Conservation (phyloP, 1,284 basidiomycete genomes). For the Thecaphora thlaspeos region DNA sequence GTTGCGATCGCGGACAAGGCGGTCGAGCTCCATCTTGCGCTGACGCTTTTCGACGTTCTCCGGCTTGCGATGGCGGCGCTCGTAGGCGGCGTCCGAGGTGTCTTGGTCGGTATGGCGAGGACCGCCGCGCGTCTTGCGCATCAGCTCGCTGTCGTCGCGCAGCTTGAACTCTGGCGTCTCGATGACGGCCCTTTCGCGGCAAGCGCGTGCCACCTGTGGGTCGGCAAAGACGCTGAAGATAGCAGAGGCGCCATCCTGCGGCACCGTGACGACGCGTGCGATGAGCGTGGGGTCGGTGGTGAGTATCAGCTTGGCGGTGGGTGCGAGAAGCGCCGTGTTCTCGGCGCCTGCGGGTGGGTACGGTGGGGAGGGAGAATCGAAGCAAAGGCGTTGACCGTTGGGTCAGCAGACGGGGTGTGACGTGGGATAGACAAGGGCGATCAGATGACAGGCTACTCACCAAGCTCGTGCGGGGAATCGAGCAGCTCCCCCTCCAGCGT, state of each 20-base stretch:
- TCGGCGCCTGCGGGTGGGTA: not conserved
- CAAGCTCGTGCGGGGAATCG: slow-evolving; percentile 7
- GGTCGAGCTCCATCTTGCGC: slow-evolving; percentile 81
- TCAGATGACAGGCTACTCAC: slow-evolving; percentile 5
- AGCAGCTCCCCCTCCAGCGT: slow-evolving; percentile 41
- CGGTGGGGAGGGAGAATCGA: slow-evolving; percentile 3
- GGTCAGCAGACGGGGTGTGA: no score
- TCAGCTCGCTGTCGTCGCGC: slow-evolving; percentile 37
- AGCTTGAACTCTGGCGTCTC: slow-evolving; percentile 47
- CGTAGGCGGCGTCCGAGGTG: slow-evolving; percentile 79
- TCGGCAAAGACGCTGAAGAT: slow-evolving; percentile 10
- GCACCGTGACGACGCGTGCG: slow-evolving; percentile 10
- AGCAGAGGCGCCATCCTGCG: slow-evolving; percentile 4
- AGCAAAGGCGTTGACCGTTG: slow-evolving; percentile 5
- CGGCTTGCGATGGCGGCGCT: slow-evolving; percentile 78
- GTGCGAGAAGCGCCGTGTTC: slow-evolving; percentile 1
- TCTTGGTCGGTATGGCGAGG: slow-evolving; percentile 63
- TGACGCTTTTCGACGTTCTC: slow-evolving; percentile 82
- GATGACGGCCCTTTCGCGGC: slow-evolving; percentile 14
- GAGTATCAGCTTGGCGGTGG: slow-evolving; percentile 18
- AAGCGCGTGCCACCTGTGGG: slow-evolving; percentile 5
- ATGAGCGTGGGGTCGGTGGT: slow-evolving; percentile 9
- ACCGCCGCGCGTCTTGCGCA: slow-evolving; percentile 44
- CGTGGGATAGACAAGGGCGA: not conserved
- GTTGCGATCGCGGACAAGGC: slow-evolving; percentile 83